Evolutionary conservation across 345 rosid genomes (phyloP).

Genomic region (Citrus australasica): DNA sequence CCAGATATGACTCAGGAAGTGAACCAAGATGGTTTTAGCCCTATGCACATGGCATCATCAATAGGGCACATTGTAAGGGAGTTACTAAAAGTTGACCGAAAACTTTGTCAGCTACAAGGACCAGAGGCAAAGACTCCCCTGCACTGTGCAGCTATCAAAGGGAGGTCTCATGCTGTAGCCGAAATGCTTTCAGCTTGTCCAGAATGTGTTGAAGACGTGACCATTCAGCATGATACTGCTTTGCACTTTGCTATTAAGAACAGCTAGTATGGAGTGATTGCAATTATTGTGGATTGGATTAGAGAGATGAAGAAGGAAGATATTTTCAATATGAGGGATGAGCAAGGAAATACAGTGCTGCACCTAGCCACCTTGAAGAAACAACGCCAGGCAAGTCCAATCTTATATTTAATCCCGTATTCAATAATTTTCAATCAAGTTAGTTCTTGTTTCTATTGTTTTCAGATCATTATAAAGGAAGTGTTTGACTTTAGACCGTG

Average conservation of each 20-base stretch:
- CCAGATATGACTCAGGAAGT: conserved; percentile 30
- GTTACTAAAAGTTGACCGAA: conserved; percentile 27
- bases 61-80: conserved; percentile 32
- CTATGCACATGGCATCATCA: conserved; percentile 42
- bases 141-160: conserved; percentile 35
- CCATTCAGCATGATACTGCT: conserved; percentile 39
- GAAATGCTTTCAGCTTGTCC: conserved; percentile 34
- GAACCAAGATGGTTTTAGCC: conserved; percentile 37
- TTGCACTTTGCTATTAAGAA: conserved; percentile 40
- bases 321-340: conserved; percentile 37
- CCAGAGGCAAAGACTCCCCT: conserved; percentile 40
- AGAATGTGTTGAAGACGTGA: conserved; percentile 35
- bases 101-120: conserved; percentile 29
- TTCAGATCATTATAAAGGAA: neutral
- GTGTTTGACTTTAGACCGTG: neutral
- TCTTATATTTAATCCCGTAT: neutral
- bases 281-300: conserved; percentile 32
- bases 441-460: no score
- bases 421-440: neutral
- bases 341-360: conserved; percentile 38
- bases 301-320: conserved; percentile 19
- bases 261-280: conserved; percentile 23
- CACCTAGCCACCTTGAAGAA: conserved; percentile 48
- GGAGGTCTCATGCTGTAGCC: conserved; percentile 27
- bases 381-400: conserved; percentile 29